Base-by-base conservation (phyloP, 2,329 filamentous ascomycete species). In the Hymenoscyphus linearis region DNA sequence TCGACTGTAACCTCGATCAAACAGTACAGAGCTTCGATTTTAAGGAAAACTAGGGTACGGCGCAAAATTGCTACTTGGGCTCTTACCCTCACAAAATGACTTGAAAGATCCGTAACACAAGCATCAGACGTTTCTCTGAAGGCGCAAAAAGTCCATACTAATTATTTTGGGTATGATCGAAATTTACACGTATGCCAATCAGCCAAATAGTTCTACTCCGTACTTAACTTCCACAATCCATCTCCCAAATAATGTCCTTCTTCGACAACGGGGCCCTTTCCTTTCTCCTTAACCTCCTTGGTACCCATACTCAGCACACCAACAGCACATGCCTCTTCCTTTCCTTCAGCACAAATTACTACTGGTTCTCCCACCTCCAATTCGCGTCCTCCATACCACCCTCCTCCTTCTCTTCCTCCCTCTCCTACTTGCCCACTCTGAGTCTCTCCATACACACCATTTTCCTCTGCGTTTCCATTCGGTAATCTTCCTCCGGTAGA, bases 251-350 rank as follows among this genome's bases (percentile, higher is more conserved):
- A 98, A 82, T 99, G 95, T 35, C 91, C 91, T 64, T 92, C 89
- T 79, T 98, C 93, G 68, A 98, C 90, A 16, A 93, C 95, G 5
- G 93, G 90, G 0, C 95, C 95, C 79, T 98, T 98, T 67, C 91
- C 92, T 78, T 93, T 93, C 67, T 86, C 87, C 83, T 95, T 96
- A 74, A 96, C 93, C 76, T 97, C 92, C 75, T 88, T 87, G 0
- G 95, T 97, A 2, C 92, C 89, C 71, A 88, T 85, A 70, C 91
- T 91, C 73, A 99, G 74, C 65, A 89, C 79, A 0, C 95, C 95
- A 0, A 99, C 88, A 60, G 96, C 85, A 75, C 93, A 97, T 5
- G 92, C 91, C 78, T 93, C 87, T 69, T 89, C 85, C 80, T 99
- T 99, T 7, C 95, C 95, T 81, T 99, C 95, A 0, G 95, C 92